phyloP scores from a whole-genome alignment of 371 early-diverging fungal genomes.

The Smittium culicis region DNA sequence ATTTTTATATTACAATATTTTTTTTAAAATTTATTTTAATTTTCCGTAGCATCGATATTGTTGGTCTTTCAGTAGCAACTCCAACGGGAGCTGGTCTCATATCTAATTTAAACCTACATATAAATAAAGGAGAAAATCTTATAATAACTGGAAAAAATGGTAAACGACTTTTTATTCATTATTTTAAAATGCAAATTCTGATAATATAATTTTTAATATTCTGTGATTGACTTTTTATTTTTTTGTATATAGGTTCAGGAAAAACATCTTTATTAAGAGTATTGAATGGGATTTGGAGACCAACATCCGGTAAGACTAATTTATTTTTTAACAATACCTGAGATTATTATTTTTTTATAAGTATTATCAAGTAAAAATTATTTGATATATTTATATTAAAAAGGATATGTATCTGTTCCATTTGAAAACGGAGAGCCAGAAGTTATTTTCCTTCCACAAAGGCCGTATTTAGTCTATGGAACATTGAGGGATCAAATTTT shows the following conservation, averaged over 20 bases:
- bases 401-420: constrained; percentile 18
- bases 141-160: constrained; percentile 60
- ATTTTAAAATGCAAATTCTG: no score
- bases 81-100: constrained; percentile 33
- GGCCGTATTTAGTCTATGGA: constrained; percentile 49
- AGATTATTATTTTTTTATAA: no score
- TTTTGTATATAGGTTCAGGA: constrained; percentile 14
- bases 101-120: constrained; percentile 32
- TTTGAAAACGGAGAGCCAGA: constrained; percentile 18
- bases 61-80: constrained; percentile 20
- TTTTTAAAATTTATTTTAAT: neutral
- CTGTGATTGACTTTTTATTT: neutral
- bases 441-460: constrained; percentile 52
- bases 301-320: constrained; percentile 31
- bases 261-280: constrained; percentile 49
- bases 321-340: no score
- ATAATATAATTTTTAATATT: no score
- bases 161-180: no score
- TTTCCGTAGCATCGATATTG: constrained; percentile 18
- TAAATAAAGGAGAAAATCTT: constrained; percentile 40
- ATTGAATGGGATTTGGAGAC: constrained; percentile 57
- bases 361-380: no score
- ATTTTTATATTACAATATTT: no score
- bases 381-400: no score
- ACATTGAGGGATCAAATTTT: constrained; percentile 54